Evolutionary conservation across 2,329 filamentous ascomycete genomes (phyloP).

Genomic region (Neopestalotiopsis sp.): DNA sequence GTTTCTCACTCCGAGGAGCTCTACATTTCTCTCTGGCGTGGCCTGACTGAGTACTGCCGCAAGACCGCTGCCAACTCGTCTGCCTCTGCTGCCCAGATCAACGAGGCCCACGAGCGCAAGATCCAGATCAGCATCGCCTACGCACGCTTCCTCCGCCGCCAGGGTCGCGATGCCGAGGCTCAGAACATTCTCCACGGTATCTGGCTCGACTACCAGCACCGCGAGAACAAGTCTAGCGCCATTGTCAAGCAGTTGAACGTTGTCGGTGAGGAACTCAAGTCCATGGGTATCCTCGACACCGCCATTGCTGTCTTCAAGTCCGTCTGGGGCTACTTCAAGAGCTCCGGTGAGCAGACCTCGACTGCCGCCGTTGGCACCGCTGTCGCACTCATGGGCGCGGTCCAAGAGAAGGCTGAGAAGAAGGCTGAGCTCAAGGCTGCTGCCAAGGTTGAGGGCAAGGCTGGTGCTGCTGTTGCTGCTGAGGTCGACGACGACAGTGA

Average conservation of each 20-base stretch:
- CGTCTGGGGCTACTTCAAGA: slow-evolving; percentile 28
- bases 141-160: slow-evolving; percentile 26
- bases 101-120: slow-evolving; percentile 28
- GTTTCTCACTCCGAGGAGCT: slow-evolving; percentile 27
- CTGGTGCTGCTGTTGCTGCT: not conserved
- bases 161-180: slow-evolving; percentile 24
- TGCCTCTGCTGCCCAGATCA: slow-evolving; percentile 20
- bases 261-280: slow-evolving; percentile 27
- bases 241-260: slow-evolving; percentile 26
- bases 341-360: slow-evolving; percentile 25
- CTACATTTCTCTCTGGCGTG: slow-evolving; percentile 30
- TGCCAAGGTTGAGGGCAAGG: not conserved
- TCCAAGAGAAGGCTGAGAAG: not conserved
- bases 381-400: not conserved
- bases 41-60: slow-evolving; percentile 27
- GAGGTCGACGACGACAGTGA: not conserved
- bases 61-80: slow-evolving; percentile 16
- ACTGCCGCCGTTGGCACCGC: slow-evolving; percentile 23
- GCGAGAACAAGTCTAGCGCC: slow-evolving; percentile 23
- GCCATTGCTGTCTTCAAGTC: slow-evolving; percentile 26
- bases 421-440: not conserved
- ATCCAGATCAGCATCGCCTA: slow-evolving; percentile 27
- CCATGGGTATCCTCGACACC: slow-evolving; percentile 25
- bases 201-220: slow-evolving; percentile 27
- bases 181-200: slow-evolving; percentile 28